These are phyloP conservation scores for Chalciporus sphaerocephalus DNA, from an alignment of 768 basidiomycete genomes.

Conservation along the genomic window DNA sequence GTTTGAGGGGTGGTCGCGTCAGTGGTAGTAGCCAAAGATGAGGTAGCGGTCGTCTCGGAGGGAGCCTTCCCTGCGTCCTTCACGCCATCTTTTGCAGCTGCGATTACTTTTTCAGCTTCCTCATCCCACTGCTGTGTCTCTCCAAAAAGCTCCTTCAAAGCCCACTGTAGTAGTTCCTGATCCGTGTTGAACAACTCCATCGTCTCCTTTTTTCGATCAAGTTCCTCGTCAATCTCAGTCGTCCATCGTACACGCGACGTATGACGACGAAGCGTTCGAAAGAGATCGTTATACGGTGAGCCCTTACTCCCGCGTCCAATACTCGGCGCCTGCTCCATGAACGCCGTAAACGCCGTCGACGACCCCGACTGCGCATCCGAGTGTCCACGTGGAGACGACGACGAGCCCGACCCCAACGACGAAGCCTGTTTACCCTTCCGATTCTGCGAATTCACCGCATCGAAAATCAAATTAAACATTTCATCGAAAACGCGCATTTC, in stretches of 20 bases:
- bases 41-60: neutral
- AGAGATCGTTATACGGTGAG: constrained; percentile 44
- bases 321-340: constrained; percentile 10
- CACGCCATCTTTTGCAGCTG: constrained; percentile 13
- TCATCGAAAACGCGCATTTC: constrained; percentile 66
- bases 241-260: constrained; percentile 50
- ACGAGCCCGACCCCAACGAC: constrained; percentile 3
- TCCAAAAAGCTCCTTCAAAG: constrained; percentile 61
- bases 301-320: constrained; percentile 13
- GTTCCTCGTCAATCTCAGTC: constrained; percentile 45
- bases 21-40: neutral
- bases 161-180: constrained; percentile 70
- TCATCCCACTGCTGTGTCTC: constrained; percentile 49
- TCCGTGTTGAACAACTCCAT: constrained; percentile 70
- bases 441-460: constrained; percentile 40
- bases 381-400: neutral
- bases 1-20: no score
- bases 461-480: constrained; percentile 71
- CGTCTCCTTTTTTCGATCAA: constrained; percentile 69
- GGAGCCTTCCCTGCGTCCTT: neutral
- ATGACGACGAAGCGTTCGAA: constrained; percentile 51
- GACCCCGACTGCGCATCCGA: neutral
- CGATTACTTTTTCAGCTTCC: constrained; percentile 39
- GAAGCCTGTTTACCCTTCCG: constrained; percentile 2
- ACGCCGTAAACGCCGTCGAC: constrained; percentile 6